A percentile compares a stretch with the other conserved stretches of the same genome.
These are phyloP conservation scores for Paecilomyces sp. DNA, from an alignment of 2,329 filamentous ascomycete genomes.

Conservation along the genomic window DNA sequence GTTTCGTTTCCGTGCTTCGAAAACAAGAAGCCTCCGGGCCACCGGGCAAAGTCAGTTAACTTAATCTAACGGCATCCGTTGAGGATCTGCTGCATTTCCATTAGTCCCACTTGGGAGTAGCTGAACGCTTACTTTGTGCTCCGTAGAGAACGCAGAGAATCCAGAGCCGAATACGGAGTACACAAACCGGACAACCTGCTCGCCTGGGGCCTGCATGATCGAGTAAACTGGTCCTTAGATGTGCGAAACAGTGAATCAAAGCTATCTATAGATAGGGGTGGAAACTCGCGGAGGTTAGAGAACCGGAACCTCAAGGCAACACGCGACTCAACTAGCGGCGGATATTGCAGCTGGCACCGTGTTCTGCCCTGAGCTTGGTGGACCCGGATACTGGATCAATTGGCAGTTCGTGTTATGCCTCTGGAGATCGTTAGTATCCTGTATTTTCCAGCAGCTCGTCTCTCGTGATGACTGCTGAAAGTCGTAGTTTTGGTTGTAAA, in stretches of 20 bases:
- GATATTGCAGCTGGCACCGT: background rate
- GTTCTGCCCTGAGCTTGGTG: background rate
- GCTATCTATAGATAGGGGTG: background rate
- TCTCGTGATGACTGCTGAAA: background rate
- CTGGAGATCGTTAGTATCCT: background rate
- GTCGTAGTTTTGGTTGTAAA: background rate
- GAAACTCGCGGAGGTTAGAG: background rate
- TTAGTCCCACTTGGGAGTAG: background rate
- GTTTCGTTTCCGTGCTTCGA: background rate
- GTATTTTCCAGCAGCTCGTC: background rate
- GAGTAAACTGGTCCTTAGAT: background rate
- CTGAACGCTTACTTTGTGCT: background rate
- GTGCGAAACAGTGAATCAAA: no score
- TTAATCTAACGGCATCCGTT: background rate
- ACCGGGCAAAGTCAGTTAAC: background rate
- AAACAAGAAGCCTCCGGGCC: background rate
- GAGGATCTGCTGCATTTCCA: background rate
- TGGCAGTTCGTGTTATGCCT: background rate
- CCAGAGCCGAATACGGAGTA: background rate
- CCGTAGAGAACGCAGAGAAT: background rate
- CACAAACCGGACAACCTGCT: background rate
- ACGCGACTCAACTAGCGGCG: background rate
- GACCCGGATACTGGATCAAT: background rate
- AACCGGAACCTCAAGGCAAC: background rate
- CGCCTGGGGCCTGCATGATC: background rate